Evolutionary conservation across 2,329 filamentous ascomycete species (phyloP).

Genomic region (Aspergillus sp.): DNA sequence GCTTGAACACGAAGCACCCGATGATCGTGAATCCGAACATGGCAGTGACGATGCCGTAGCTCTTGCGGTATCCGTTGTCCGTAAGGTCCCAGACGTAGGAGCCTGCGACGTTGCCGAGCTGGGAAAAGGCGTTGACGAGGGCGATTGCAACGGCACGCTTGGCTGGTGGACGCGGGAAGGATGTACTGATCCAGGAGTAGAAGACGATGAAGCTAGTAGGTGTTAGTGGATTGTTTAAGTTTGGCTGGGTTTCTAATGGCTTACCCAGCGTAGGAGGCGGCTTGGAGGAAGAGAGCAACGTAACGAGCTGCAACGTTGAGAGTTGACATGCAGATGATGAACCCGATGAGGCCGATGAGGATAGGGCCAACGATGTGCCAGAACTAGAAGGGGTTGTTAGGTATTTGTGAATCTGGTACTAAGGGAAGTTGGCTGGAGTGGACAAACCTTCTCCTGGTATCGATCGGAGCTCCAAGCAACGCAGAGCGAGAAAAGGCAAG

Average conservation of each 20-base stretch:
- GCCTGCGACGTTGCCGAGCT: conserved; percentile 59
- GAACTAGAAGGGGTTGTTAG: conserved; percentile 41
- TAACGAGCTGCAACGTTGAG: conserved; percentile 58
- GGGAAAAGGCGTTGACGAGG: conserved; percentile 69
- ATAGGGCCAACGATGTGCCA: conserved; percentile 60
- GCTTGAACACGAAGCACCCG: conserved; percentile 46
- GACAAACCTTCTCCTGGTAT: conserved; percentile 46
- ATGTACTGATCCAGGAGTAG: conserved; percentile 32
- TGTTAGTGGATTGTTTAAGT: background rate
- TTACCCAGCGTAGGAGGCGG: conserved; percentile 55
- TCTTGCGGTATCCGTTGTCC: conserved; percentile 62
- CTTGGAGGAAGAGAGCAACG: conserved; percentile 60
- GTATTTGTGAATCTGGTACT: background rate
- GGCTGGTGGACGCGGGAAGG: conserved; percentile 69
- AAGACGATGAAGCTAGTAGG: conserved; percentile 24
- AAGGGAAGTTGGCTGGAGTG: background rate
- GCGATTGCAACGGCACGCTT: conserved; percentile 71
- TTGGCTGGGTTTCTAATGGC: background rate
- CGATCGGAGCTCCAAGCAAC: conserved; percentile 59
- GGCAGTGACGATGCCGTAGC: conserved; percentile 63
- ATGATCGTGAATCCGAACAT: conserved; percentile 62
- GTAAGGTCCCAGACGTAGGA: conserved; percentile 63
- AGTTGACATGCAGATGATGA: conserved; percentile 61
- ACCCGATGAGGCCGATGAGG: conserved; percentile 54
- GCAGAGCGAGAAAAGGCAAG: conserved; percentile 56